Evolutionary conservation across 305 asterid species (phyloP).

Genomic region (Rubia balearica): DNA sequence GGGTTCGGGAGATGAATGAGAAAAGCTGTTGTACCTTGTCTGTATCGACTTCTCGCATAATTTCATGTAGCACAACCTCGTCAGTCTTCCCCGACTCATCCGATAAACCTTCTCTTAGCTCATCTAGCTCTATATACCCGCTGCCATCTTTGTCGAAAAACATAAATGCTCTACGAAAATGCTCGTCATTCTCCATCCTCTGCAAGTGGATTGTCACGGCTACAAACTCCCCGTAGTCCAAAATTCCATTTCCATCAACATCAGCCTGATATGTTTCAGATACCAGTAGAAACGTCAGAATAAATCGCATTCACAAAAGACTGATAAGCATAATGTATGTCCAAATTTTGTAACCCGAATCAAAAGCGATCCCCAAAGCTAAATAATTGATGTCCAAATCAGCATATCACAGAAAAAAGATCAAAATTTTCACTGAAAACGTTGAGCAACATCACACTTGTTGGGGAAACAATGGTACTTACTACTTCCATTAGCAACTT

Average conservation of each 20-base stretch:
- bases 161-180: conserved; percentile 81
- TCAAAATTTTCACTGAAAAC: not conserved
- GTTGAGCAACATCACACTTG: too few relatives aligned
- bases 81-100: conserved; percentile 89
- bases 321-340: not conserved
- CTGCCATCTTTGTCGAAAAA: conserved; percentile 89
- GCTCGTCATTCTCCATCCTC: conserved; percentile 89
- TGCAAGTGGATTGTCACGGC: conserved; percentile 97
- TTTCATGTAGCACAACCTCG: conserved; percentile 48
- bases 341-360: not conserved
- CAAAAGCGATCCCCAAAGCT: not conserved
- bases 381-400: not conserved
- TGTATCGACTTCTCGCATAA: conserved; percentile 87
- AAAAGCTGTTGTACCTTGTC: conserved; percentile 56
- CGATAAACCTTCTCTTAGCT: conserved; percentile 66
- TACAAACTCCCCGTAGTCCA: conserved; percentile 97
- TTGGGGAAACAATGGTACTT: conserved; percentile 24
- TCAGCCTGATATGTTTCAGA: conserved; percentile 53
- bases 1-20: not conserved
- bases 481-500: conserved; percentile 97
- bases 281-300: not conserved
- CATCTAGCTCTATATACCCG: conserved; percentile 80
- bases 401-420: not conserved
- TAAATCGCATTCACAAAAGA: not conserved
- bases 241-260: conserved; percentile 85